A percentile compares a stretch with the other conserved stretches of the same genome.
phyloP scores from a whole-genome alignment of 2,329 filamentous ascomycete genomes.

The Fusarium burgessii region DNA sequence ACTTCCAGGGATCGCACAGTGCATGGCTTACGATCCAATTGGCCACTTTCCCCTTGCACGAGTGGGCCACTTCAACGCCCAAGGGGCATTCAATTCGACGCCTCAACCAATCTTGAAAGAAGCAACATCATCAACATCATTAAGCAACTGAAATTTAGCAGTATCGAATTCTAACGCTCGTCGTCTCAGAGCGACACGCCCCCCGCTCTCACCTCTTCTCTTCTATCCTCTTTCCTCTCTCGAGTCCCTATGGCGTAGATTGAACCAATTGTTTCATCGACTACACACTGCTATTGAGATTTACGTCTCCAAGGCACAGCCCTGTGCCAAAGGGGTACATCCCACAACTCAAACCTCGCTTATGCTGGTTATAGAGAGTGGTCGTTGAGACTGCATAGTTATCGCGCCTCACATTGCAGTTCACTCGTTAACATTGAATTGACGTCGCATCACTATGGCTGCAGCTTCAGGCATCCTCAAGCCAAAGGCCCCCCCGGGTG shows the following conservation, averaged over 20 bases:
- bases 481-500: slow-evolving; percentile 30
- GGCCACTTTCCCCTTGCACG: slow-evolving; percentile 17
- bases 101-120: slow-evolving; percentile 28
- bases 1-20: slow-evolving; percentile 16
- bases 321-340: slow-evolving; percentile 31
- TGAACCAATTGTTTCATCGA: slow-evolving; percentile 16
- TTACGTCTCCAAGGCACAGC: background rate
- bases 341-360: slow-evolving; percentile 1
- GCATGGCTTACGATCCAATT: slow-evolving; percentile 6
- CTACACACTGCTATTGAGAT: slow-evolving; percentile 2
- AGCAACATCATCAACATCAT: slow-evolving; percentile 24
- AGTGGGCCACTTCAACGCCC: background rate
- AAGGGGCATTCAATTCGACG: slow-evolving; percentile 18
- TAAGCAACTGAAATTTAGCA: slow-evolving; percentile 1
- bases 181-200: background rate
- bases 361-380: slow-evolving; percentile 12
- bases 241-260: background rate
- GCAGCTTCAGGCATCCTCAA: slow-evolving; percentile 30
- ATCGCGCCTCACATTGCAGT: background rate
- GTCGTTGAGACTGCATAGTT: slow-evolving; percentile 15
- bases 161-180: slow-evolving; percentile 10
- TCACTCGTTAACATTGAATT: background rate
- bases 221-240: background rate
- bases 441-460: slow-evolving; percentile 28
- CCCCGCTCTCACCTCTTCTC: background rate